A percentile compares a stretch with the other conserved stretches of the same genome.
Conservation (phyloP, 2,329 filamentous ascomycete genomes). For the Hypoxylon sp. region DNA sequence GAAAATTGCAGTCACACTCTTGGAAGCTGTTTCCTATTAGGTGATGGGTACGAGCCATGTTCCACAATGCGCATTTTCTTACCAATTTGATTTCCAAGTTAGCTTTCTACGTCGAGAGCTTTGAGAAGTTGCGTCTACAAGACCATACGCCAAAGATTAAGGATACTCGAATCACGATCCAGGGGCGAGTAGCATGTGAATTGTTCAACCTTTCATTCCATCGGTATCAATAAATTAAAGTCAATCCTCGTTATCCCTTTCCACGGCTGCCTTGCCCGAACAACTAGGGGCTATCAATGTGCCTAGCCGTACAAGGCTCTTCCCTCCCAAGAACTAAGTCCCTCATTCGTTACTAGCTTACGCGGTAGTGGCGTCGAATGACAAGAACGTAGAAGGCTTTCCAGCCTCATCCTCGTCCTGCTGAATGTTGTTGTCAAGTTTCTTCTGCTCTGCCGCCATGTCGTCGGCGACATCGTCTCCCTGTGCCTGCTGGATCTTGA, state of each 20-base stretch:
- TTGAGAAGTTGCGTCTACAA: not conserved
- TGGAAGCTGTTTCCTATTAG: not conserved
- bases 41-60: not conserved
- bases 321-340: not conserved
- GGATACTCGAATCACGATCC: not conserved
- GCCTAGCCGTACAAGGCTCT: not conserved
- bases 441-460: constrained; percentile 61
- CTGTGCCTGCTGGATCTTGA: constrained; percentile 64
- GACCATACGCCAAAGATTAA: no score
- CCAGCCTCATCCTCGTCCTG: constrained; percentile 62
- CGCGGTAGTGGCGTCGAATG: constrained; percentile 52
- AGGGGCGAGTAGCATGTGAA: not conserved
- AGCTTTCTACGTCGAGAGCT: not conserved
- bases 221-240: constrained; percentile 37
- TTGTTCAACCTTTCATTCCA: constrained; percentile 25
- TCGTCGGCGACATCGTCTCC: constrained; percentile 61
- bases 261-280: constrained; percentile 1
- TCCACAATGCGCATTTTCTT: not conserved
- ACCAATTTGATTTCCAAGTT: no score
- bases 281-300: not conserved
- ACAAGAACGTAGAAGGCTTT: constrained; percentile 56
- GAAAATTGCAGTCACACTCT: not conserved
- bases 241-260: constrained; percentile 25
- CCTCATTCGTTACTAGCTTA: constrained; percentile 24
- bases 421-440: constrained; percentile 66